Evolutionary conservation across 495 filamentous ascomycete species (phyloP).

Genomic region (Halenospora varia): DNA sequence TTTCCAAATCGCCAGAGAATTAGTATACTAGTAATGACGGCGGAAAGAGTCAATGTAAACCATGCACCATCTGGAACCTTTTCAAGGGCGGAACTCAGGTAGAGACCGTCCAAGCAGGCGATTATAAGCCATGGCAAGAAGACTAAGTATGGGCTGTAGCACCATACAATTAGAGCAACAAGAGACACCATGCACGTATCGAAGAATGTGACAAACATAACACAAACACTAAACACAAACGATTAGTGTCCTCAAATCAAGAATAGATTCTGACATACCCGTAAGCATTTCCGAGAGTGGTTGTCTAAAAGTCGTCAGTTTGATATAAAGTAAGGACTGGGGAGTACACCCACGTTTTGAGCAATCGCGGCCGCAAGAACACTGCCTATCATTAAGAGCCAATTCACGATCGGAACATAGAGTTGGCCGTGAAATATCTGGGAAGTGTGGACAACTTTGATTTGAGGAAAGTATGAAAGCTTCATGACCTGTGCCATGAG

Average conservation of each 20-base stretch:
- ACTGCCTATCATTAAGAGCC: constrained; percentile 69
- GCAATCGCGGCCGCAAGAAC: constrained; percentile 65
- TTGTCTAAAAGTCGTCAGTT: constrained; percentile 31
- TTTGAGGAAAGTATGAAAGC: constrained; percentile 68
- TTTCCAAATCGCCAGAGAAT: constrained; percentile 72
- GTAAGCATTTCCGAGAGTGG: constrained; percentile 44
- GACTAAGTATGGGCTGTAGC: constrained; percentile 26
- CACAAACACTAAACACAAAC: constrained; percentile 43
- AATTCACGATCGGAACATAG: constrained; percentile 67
- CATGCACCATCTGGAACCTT: constrained; percentile 71
- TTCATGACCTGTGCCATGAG: constrained; percentile 71
- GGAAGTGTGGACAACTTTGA: constrained; percentile 64
- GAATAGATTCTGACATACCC: constrained; percentile 20
- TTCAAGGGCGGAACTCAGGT: constrained; percentile 58
- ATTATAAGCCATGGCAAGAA: constrained; percentile 48
- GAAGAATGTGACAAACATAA: constrained; percentile 71
- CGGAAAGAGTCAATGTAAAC: constrained; percentile 62
- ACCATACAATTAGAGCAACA: constrained; percentile 64
- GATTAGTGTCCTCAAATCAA: neutral
- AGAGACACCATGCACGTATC: constrained; percentile 66
- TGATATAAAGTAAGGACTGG: neutral
- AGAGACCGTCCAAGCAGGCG: constrained; percentile 60
- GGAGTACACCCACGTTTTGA: constrained; percentile 48
- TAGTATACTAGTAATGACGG: constrained; percentile 52
- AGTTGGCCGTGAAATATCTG: constrained; percentile 63